Percentiles rank a stretch among this genome's conserved stretches.
These are phyloP conservation scores for Ophiostoma populinum DNA, from an alignment of 2,329 filamentous ascomycete species.

Conservation along the genomic window DNA sequence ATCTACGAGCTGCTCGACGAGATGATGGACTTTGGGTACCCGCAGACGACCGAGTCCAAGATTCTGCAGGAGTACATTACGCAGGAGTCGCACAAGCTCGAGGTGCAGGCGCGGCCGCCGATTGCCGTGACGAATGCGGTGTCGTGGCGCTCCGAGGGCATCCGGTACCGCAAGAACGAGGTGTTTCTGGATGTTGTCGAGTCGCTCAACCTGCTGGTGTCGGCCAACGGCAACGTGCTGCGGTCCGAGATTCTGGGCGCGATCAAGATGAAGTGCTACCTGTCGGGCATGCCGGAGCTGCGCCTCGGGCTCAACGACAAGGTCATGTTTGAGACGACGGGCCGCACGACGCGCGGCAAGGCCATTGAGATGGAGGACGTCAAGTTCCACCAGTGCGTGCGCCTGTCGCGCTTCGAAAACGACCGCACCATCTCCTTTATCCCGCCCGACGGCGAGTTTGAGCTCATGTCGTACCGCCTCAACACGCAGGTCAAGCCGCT, in stretches of 20 bases:
- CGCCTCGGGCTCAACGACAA: slow-evolving; percentile 94
- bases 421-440: slow-evolving; percentile 98
- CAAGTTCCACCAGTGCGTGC: slow-evolving; percentile 97
- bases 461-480: slow-evolving; percentile 96
- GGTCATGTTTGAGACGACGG: slow-evolving; percentile 98
- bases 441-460: slow-evolving; percentile 93
- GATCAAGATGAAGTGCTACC: slow-evolving; percentile 99
- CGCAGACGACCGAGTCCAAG: slow-evolving; percentile 95
- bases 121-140: slow-evolving; percentile 98
- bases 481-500: slow-evolving; percentile 98
- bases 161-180: slow-evolving; percentile 97
- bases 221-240: slow-evolving; percentile 83
- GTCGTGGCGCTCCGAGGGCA: slow-evolving; percentile 94
- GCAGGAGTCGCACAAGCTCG: slow-evolving; percentile 95
- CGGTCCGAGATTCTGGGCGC: slow-evolving; percentile 92
- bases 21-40: slow-evolving; percentile 99
- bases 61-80: slow-evolving; percentile 99
- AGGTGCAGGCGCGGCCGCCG: slow-evolving; percentile 85
- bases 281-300: slow-evolving; percentile 94
- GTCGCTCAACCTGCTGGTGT: slow-evolving; percentile 88
- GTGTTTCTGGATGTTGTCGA: slow-evolving; percentile 97
- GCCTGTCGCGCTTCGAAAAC: slow-evolving; percentile 91
- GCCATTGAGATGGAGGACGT: slow-evolving; percentile 99
- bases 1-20: slow-evolving; percentile 98
- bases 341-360: slow-evolving; percentile 82